Conservation (phyloP, 176 grass and related monocot genomes). For the Miscanthus lutarioriparius region DNA sequence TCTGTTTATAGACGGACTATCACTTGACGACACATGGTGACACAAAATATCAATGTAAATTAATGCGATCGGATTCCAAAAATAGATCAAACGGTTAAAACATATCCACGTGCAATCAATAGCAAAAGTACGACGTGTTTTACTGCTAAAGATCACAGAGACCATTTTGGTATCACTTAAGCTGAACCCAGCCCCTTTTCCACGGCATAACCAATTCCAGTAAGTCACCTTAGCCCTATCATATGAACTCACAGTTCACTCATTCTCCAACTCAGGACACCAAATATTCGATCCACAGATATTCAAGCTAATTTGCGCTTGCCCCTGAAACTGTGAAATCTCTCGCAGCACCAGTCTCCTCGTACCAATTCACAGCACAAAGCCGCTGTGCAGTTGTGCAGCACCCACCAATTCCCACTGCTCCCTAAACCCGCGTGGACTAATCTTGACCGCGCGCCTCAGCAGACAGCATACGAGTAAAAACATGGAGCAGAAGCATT, state of each 20-base stretch:
- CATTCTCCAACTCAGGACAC: not conserved
- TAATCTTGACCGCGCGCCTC: not conserved
- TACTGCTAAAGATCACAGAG: not conserved
- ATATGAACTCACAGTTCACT: slow-evolving; percentile 10
- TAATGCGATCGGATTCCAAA: not conserved
- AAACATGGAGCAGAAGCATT: slow-evolving; percentile 20
- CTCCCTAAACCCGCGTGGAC: not conserved
- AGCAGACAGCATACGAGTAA: not conserved
- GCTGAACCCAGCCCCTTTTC: not conserved
- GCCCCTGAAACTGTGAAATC: not conserved
- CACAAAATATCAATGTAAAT: not conserved
- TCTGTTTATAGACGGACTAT: not conserved
- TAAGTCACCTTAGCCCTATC: slow-evolving; percentile 8
- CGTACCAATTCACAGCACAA: not conserved
- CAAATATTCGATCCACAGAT: not conserved
- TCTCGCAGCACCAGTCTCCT: not conserved
- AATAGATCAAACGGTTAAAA: not conserved
- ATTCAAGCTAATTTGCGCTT: not conserved
- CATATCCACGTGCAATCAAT: not conserved
- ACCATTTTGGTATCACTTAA: slow-evolving; percentile 4
- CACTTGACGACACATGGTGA: not conserved
- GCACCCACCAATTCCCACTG: not conserved
- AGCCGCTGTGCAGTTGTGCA: not conserved
- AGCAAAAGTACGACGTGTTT: not conserved
- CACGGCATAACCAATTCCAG: not conserved